Base-by-base conservation (phyloP, 1,284 basidiomycete species). In the Pterula multifida region DNA sequence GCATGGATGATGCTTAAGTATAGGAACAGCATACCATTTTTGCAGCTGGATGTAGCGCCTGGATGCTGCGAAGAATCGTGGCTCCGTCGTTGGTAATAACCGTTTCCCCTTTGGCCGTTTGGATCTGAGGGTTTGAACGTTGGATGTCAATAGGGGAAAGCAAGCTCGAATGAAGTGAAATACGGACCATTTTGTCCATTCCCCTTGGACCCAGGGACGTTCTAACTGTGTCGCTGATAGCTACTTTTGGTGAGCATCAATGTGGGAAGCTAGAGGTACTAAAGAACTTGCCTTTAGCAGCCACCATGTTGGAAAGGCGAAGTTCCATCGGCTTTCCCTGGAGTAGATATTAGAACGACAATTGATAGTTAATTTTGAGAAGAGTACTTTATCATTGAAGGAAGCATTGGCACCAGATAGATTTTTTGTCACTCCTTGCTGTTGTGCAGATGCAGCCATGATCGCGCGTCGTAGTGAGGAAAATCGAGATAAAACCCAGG, bases 11-110 rank as follows among this genome's bases (percentile, higher is more conserved):
- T 9, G 11, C 17, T 28, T 26, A 17, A 19, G 49, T 17, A 46
- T 45, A 4, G 44, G 15, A 47, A 48, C 17, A 39, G 36, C 24
- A 36, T 56, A 82, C 91, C 96, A 99, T 99, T 67, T 95, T 89
- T 23, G 96, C 96, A 42, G 96, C 96, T 32, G 96, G 96, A 68
- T 99, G 96, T 52, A 98, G 70, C 19, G 97, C 96, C 55, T 96
- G 93, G 65, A 98, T 94, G 62, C 92, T 97, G 68, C 92, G 91
- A 53, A 99, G 71, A 57, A 99, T 98, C 9, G 96, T 99, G 11
- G 96, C 96, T 45, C 96, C 96, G 68, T 99, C 96, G 66, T 99
- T 99, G 17, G 96, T 98, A 60, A 99, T 91, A 59, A 98, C 88
- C 3, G 96, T 91, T 64, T 98, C 94, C 57, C 95, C 95, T 65